A percentile compares a stretch with the other conserved stretches of the same genome.
phyloP scores from a whole-genome alignment of 2,329 filamentous ascomycete species.

The Cordyceps javanica region DNA sequence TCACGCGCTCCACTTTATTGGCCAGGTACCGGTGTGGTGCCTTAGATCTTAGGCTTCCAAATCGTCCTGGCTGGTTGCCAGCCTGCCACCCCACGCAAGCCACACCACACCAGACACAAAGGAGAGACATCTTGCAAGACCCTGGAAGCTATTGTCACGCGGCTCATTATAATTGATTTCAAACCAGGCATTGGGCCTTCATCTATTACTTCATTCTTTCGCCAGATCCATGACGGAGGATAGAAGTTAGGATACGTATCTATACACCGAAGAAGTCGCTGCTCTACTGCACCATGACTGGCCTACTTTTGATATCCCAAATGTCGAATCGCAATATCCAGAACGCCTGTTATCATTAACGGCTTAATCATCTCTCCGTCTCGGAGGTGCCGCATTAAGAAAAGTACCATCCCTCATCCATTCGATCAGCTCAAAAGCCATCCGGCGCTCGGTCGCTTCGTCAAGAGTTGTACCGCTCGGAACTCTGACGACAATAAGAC shows the following conservation, averaged over 20 bases:
- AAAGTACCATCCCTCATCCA: slow-evolving; percentile 56
- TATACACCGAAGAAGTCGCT: neutral
- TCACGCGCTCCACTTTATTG: slow-evolving; percentile 4
- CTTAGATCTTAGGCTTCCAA: slow-evolving; percentile 4
- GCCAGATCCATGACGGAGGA: neutral
- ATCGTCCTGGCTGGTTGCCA: neutral
- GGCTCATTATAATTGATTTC: neutral
- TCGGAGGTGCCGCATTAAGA: slow-evolving; percentile 22
- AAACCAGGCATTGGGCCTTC: neutral
- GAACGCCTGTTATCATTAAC: neutral
- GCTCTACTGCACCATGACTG: neutral
- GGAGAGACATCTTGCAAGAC: slow-evolving; percentile 5
- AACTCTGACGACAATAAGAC: slow-evolving; percentile 50
- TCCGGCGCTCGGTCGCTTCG: slow-evolving; percentile 63
- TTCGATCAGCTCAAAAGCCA: slow-evolving; percentile 85
- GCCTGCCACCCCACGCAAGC: neutral
- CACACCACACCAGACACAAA: neutral
- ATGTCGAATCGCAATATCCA: neutral
- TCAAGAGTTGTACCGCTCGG: slow-evolving; percentile 42
- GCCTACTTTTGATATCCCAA: neutral
- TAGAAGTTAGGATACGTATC: neutral
- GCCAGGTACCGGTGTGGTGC: neutral
- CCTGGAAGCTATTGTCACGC: neutral
- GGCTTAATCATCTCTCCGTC: slow-evolving; percentile 16
- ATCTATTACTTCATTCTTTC: slow-evolving; percentile 3